Evolutionary conservation across 2,329 filamentous ascomycete species (phyloP), one percentile per base, ranked within the genome.

Genomic region (Trichoderma hamatum): DNA sequence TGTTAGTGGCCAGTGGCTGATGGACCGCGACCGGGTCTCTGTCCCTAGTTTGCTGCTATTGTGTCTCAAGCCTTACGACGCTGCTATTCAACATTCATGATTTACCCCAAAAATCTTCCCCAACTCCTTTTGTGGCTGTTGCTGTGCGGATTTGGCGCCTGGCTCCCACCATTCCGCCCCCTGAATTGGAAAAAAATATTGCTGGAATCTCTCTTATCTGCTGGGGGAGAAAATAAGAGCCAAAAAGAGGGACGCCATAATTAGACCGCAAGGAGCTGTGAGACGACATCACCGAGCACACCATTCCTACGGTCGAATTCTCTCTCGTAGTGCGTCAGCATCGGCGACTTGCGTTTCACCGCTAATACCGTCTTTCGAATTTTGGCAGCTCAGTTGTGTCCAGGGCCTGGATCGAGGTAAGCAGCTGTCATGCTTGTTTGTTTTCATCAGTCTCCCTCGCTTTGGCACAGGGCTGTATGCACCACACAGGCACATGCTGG

Each of bases 61-160:
- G 64, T 39, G 61, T 67, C 61, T 67, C 59, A 59, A 43, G 39
- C 39, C 39, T 19, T 43, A 43, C 21, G 49, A 55, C 32, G 55
- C 49, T 51, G 52, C 69, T 32, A 71, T 72, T 72, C 71, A 72
- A 72, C 71, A 68, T 56, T 55, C 39, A 56, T 46, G 34, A 56
- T 43, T 43, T 43, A 43, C 70, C 21, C 13, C 32, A 69, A 65
- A 58, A 72, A 72, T 49, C 39, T 56, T 52, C 71, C 71, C 71
- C 70, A 72, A 72, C 71, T 72, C 67, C 55, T 71, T 68, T 69
- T 43, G 61, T 67, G 69, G 64, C 67, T 39, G 34, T 68, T 69
- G 67, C 49, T 56, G 55, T 67, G 61, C 30, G 52, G 54, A 58
- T 59, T 58, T 43, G 39, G 39, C 39, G 19, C 39, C 39, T 19